Evolutionary conservation across 78 protist genomes (phyloP).

Genomic region (Bodo saltans): DNA sequence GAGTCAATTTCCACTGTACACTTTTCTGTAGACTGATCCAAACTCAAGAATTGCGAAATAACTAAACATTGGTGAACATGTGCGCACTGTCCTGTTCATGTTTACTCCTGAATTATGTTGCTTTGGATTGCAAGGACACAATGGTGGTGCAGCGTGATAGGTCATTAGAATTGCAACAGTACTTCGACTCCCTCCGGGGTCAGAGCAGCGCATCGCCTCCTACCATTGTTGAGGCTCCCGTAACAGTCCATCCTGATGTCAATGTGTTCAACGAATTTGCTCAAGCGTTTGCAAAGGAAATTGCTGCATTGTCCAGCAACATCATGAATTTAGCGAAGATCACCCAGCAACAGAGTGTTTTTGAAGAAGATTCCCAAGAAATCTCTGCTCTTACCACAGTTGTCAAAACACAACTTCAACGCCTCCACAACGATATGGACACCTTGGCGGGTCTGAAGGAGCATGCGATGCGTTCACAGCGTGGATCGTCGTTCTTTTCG

Average conservation of each 20-base stretch:
- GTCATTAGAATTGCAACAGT: constrained; percentile 8
- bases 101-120: no score
- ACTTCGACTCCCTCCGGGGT: neutral
- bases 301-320: neutral
- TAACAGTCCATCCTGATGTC: neutral
- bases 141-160: constrained; percentile 10
- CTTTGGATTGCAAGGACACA: no score
- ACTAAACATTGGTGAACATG: no score
- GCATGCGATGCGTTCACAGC: neutral
- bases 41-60: no score
- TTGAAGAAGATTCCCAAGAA: constrained; percentile 5
- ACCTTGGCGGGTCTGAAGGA: neutral
- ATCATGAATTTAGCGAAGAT: constrained; percentile 5
- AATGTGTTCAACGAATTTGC: neutral
- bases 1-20: no score
- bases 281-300: neutral
- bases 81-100: no score
- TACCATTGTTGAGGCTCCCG: neutral
- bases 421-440: neutral
- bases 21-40: no score
- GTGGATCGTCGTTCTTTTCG: neutral
- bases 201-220: neutral
- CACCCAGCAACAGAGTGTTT: neutral
- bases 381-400: neutral
- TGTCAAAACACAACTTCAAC: neutral